Evolutionary conservation across 768 basidiomycete species (phyloP).

Genomic region (Dendrothele bispora): DNA sequence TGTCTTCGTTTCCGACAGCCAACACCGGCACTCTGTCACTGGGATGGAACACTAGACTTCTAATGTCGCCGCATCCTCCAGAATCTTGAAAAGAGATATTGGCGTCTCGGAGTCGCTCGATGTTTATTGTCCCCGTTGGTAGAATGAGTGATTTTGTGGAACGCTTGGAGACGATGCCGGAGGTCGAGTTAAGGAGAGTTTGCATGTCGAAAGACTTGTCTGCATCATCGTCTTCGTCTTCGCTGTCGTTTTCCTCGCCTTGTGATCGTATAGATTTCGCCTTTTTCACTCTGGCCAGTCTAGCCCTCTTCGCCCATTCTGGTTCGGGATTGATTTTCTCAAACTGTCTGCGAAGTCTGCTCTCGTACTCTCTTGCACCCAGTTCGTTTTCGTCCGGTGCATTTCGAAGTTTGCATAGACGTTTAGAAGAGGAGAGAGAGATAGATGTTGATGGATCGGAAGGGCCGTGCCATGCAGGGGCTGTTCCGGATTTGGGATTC

Average conservation of each 20-base stretch:
- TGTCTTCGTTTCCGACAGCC: constrained; percentile 82
- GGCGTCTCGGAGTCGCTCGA: constrained; percentile 88
- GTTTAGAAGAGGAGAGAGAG: constrained; percentile 55
- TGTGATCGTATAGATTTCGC: too few relatives aligned
- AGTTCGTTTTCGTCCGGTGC: constrained; percentile 69
- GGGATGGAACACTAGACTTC: constrained; percentile 87
- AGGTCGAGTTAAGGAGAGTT: constrained; percentile 59
- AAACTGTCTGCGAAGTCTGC: constrained; percentile 80
- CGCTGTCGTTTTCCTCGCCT: constrained; percentile 23
- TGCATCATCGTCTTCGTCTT: constrained; percentile 36
- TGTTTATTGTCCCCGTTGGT: constrained; percentile 61
- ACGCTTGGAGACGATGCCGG: constrained; percentile 50
- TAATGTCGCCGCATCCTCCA: constrained; percentile 68
- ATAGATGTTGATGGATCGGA: constrained; percentile 57
- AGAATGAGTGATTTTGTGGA: constrained; percentile 35
- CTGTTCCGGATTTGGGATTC: too few relatives aligned
- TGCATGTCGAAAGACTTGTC: constrained; percentile 40
- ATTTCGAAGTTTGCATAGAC: constrained; percentile 86
- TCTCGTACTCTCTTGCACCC: constrained; percentile 84
- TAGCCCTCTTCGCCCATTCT: constrained; percentile 77
- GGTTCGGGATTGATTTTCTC: constrained; percentile 90
- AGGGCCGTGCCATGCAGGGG: constrained; percentile 84
- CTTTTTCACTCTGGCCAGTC: too few relatives aligned
- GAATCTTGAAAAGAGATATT: constrained; percentile 74
- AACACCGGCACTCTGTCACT: constrained; percentile 79